A percentile compares a stretch with the other conserved stretches of the same genome.
phyloP scores from a whole-genome alignment of 2,329 filamentous ascomycete genomes.

The Xylariaceae sp. region DNA sequence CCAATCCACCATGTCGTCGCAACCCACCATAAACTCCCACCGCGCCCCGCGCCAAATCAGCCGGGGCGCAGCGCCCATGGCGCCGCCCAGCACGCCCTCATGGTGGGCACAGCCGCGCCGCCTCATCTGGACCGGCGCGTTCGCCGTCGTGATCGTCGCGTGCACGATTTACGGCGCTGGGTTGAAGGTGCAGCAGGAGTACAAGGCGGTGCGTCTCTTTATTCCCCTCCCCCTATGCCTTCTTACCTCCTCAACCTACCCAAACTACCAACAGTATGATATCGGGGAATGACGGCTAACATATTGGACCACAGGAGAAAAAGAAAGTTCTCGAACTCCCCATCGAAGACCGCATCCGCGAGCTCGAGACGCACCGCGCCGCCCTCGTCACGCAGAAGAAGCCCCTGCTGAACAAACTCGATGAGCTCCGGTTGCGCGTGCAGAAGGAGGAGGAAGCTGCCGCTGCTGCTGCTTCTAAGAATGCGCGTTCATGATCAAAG shows the following conservation, averaged over 20 bases:
- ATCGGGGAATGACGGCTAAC: too few species aligned
- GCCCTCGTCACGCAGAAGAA: slow-evolving; percentile 36
- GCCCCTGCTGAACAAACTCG: slow-evolving; percentile 40
- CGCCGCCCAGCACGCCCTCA: neutral
- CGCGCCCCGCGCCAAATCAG: neutral
- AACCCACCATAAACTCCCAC: neutral
- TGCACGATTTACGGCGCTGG: slow-evolving; percentile 46
- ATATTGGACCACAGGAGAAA: too few species aligned
- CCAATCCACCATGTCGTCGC: slow-evolving; percentile 10
- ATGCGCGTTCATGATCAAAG: neutral
- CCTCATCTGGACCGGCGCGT: slow-evolving; percentile 37
- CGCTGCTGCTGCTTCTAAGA: neutral
- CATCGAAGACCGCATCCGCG: slow-evolving; percentile 41
- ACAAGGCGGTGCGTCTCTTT: slow-evolving; percentile 35
- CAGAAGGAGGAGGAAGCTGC: slow-evolving; percentile 31
- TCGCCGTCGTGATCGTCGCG: slow-evolving; percentile 43
- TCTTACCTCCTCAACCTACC: too few species aligned
- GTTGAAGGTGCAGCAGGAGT: slow-evolving; percentile 45
- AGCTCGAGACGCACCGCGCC: slow-evolving; percentile 40
- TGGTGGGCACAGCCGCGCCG: slow-evolving; percentile 22
- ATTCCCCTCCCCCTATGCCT: too few species aligned
- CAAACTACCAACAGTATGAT: too few species aligned
- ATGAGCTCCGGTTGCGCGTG: slow-evolving; percentile 37
- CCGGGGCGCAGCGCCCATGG: slow-evolving; percentile 1
- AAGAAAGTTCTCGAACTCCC: slow-evolving; percentile 36